These are phyloP conservation scores for Thecaphora thlaspeos DNA, from an alignment of 1,284 basidiomycete species.

Conservation along the genomic window DNA sequence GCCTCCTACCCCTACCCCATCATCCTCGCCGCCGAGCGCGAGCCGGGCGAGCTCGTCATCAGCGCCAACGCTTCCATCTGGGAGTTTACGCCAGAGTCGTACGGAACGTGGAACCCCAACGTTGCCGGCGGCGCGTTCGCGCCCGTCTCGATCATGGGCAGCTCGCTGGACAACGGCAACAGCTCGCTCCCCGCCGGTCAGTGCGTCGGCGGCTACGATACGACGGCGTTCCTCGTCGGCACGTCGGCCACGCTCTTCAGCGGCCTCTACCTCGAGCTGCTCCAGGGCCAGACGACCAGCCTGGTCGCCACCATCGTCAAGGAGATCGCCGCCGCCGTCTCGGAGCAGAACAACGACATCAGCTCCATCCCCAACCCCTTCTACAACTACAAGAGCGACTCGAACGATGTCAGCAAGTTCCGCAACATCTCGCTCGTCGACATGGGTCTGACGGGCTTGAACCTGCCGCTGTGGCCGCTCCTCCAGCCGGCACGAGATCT, in stretches of 20 bases:
- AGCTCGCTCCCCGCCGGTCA: slow-evolving; percentile 15
- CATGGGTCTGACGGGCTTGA: slow-evolving; percentile 59
- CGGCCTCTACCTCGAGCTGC: slow-evolving; percentile 48
- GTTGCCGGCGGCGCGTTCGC: slow-evolving; percentile 50
- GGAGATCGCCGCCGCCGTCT: slow-evolving; percentile 34
- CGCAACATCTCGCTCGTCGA: slow-evolving; percentile 51
- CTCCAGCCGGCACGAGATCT: slow-evolving; percentile 67
- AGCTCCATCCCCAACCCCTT: slow-evolving; percentile 61
- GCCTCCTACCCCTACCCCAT: slow-evolving; percentile 57
- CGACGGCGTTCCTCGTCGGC: slow-evolving; percentile 45
- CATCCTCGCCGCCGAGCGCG: slow-evolving; percentile 62
- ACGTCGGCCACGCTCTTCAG: slow-evolving; percentile 58
- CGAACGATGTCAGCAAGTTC: slow-evolving; percentile 23
- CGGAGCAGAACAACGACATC: slow-evolving; percentile 59
- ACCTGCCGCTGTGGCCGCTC: slow-evolving; percentile 68
- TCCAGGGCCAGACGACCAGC: slow-evolving; percentile 28
- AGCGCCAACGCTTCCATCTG: slow-evolving; percentile 59
- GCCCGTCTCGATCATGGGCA: slow-evolving; percentile 52
- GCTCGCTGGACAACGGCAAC: slow-evolving; percentile 35
- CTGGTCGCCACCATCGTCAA: slow-evolving; percentile 27
- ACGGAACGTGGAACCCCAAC: slow-evolving; percentile 60
- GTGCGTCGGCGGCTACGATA: slow-evolving; percentile 49
- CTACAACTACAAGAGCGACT: slow-evolving; percentile 51
- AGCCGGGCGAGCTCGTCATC: slow-evolving; percentile 59
- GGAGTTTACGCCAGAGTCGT: slow-evolving; percentile 62